Evolutionary conservation across 1,284 basidiomycete species (phyloP).

Genomic region (Rhodotorula mucilaginosa): DNA sequence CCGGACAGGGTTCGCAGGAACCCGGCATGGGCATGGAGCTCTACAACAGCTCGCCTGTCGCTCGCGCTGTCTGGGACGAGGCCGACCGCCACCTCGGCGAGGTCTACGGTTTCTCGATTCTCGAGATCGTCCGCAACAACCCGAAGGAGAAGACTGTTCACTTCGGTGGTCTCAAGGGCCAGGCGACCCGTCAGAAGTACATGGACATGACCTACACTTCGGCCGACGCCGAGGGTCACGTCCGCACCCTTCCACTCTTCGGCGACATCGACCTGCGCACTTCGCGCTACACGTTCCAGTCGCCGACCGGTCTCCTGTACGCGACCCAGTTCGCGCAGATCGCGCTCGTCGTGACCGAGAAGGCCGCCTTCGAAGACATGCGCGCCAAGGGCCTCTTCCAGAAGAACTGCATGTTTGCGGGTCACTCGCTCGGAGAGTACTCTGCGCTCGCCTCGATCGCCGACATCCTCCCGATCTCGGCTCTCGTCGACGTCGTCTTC

Average conservation of each 20-base stretch:
- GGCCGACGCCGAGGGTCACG: slow-evolving; percentile 88
- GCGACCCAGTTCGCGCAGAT: slow-evolving; percentile 99
- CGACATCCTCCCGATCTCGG: slow-evolving; percentile 88
- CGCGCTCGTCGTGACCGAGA: slow-evolving; percentile 91
- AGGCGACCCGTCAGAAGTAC: slow-evolving; percentile 94
- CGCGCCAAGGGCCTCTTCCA: slow-evolving; percentile 92
- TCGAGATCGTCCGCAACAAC: slow-evolving; percentile 95
- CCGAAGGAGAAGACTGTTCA: slow-evolving; percentile 97
- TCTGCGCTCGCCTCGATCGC: slow-evolving; percentile 96
- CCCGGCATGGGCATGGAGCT: slow-evolving; percentile 99
- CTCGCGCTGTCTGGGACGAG: slow-evolving; percentile 93
- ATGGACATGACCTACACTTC: slow-evolving; percentile 99
- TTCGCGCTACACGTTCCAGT: slow-evolving; percentile 93
- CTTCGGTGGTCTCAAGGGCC: slow-evolving; percentile 98
- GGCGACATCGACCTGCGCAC: slow-evolving; percentile 77
- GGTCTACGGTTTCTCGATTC: slow-evolving; percentile 95
- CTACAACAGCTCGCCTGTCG: slow-evolving; percentile 86
- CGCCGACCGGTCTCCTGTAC: slow-evolving; percentile 89
- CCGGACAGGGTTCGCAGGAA: slow-evolving; percentile 97
- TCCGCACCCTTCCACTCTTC: slow-evolving; percentile 91
- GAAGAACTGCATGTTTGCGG: slow-evolving; percentile 86
- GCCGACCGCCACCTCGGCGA: slow-evolving; percentile 89
- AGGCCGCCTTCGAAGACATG: slow-evolving; percentile 95
- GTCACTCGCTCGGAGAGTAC: slow-evolving; percentile 97
- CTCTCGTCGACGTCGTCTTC: slow-evolving; percentile 91